A percentile compares a stretch with the other conserved stretches of the same genome.
Conservation (phyloP, 1,284 basidiomycete genomes). For the Sparassis latifolia region DNA sequence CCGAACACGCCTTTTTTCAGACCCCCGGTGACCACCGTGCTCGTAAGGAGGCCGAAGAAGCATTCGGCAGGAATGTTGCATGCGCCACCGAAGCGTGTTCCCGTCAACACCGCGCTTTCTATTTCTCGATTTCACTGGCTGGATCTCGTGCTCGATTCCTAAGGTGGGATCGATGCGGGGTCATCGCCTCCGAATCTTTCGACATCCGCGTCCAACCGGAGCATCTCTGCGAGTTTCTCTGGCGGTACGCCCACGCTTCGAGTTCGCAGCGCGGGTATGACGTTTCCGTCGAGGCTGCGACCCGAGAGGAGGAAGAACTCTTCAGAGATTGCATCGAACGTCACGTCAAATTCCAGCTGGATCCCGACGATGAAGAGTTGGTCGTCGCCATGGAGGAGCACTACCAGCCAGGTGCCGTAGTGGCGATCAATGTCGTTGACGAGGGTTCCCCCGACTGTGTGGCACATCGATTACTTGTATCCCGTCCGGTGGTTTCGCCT, state of each 20-base stretch:
- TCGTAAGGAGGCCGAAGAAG: not conserved
- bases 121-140: constrained; percentile 5
- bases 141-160: constrained; percentile 4
- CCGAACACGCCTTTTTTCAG: constrained; percentile 2
- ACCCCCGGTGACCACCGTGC: not conserved
- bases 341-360: constrained; percentile 4
- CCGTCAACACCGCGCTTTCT: constrained; percentile 8
- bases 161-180: constrained; percentile 9
- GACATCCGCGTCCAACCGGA: constrained; percentile 5
- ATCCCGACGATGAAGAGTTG: not conserved
- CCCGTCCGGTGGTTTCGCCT: constrained; percentile 4
- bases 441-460: not conserved
- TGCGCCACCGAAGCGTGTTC: constrained; percentile 4
- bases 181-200: constrained; percentile 6
- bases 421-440: not conserved
- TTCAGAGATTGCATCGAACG: not conserved
- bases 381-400: not conserved
- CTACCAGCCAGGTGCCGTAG: not conserved
- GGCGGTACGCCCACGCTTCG: not conserved
- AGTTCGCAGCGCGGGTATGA: constrained; percentile 9
- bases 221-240: constrained; percentile 2
- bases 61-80: constrained; percentile 7
- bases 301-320: not conserved
- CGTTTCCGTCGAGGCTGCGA: constrained; percentile 1
- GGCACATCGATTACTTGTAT: constrained; percentile 3